phyloP scores from a whole-genome alignment of 768 basidiomycete genomes.

The Grammothele lineata region DNA sequence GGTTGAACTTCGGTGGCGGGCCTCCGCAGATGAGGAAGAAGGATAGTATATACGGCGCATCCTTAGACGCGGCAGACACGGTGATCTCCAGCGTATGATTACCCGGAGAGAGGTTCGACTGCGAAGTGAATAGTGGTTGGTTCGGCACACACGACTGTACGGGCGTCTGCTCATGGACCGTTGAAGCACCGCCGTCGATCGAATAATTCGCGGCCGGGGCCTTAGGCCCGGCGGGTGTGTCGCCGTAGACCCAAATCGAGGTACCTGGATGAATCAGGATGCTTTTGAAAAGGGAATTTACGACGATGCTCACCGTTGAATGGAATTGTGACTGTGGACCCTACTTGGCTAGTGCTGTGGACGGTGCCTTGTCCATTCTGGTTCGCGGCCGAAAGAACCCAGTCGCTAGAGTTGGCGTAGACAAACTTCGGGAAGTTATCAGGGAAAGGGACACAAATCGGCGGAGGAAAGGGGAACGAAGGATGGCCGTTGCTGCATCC shows the following conservation, averaged over 20 bases:
- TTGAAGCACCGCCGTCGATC: slow-evolving; percentile 31
- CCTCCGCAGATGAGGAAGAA: no score
- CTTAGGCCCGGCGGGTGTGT: no score
- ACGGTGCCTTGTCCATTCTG: not conserved
- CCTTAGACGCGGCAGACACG: slow-evolving; percentile 25
- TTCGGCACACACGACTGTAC: slow-evolving; percentile 30
- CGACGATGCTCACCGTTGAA: not conserved
- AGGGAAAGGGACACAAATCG: no score
- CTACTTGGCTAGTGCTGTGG: not conserved
- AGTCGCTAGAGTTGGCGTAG: no score
- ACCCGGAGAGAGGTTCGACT: slow-evolving; percentile 20
- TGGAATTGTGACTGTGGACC: not conserved
- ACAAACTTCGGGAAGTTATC: no score
- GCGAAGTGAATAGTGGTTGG: slow-evolving; percentile 40
- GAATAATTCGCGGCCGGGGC: slow-evolving; percentile 38
- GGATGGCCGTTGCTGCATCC: no score
- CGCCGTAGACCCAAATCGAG: no score
- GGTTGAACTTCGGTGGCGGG: no score
- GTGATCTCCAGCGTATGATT: slow-evolving; percentile 37
- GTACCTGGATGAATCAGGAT: no score
- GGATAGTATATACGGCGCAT: slow-evolving; percentile 39
- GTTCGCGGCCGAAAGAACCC: no score
- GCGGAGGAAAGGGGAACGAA: no score
- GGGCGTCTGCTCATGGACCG: slow-evolving; percentile 29
- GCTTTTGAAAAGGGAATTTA: not conserved